Evolutionary conservation across 176 grass and related monocot species (phyloP), one percentile per base, ranked within the genome.

Genomic region (Rhipidocladum racemiflorum): DNA sequence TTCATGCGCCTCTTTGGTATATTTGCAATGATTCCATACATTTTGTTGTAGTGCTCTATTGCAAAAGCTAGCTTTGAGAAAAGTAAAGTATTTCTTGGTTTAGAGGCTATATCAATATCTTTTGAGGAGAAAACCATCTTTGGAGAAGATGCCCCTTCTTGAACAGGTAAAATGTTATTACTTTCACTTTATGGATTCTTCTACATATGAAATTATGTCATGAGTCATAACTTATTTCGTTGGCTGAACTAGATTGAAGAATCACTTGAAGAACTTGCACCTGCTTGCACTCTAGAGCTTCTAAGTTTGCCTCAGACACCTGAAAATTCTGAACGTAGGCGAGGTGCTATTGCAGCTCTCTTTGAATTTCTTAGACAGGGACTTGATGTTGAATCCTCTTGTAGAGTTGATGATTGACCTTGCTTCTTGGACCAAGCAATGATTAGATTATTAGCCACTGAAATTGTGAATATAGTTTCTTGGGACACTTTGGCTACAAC

Each of bases 181-280:
- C 46, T 55, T 85, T 63, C 68, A 65, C 81, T 76, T 65, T 65
- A 27, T 60, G 16, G 14, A 77, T 85, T 65, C 16, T 40, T 71
- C 61, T 28, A 45, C n/a, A 6, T 17, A 29, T 70, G 18, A 15
- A 59, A 71, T 87, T 17, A 57, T 79, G 74, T 69, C 23, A 39
- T 74, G 65, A 82, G 74, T 69, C 23, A 39, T 74, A 70, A 82
- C 74, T 85, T 87, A 64, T 79, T 82, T 78, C 48, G 30, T 78
- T 83, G 64, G 28, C 17, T 90, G 61, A 73, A 87, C 78, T 70
- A 99, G 96, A 91, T 99, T 66, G 96, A 99, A 91, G 92, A 99
- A 85, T 95, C 96, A 78, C 91, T 99, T 74, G 96, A 99, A 78
- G 96, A 99, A 62, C 88, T 99, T 64, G 96, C 96, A 55, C 96